phyloP scores from a whole-genome alignment of 371 early-diverging fungal species.

The Rhizopus arrhizus region DNA sequence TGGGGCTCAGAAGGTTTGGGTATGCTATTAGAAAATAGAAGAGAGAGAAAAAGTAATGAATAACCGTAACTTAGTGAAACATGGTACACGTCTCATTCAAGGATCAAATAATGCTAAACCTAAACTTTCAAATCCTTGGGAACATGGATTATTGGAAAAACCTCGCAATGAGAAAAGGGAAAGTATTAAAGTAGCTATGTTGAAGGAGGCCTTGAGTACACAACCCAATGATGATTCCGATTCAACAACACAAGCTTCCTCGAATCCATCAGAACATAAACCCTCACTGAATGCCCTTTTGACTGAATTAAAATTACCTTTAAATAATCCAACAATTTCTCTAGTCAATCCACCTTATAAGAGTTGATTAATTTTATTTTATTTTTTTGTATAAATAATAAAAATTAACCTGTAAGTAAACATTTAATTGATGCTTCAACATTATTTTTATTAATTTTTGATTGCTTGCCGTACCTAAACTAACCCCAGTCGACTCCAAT shows the following conservation, averaged over 20 bases:
- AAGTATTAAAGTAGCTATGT: constrained; percentile 45
- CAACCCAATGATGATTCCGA: constrained; percentile 17
- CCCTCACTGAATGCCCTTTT: constrained; percentile 17
- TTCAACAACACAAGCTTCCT: constrained; percentile 23
- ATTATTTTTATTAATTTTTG: no score
- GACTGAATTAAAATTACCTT: constrained; percentile 11
- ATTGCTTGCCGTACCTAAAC: no score
- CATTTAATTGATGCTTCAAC: no score
- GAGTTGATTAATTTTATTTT: background rate
- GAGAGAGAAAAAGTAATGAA: no score
- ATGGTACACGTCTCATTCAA: constrained; percentile 11
- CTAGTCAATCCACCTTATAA: constrained; percentile 33
- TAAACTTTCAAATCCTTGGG: constrained; percentile 24
- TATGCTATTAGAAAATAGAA: no score
- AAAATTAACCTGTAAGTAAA: no score
- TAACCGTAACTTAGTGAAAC: constrained; percentile 8
- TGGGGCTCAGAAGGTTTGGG: background rate
- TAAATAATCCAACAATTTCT: constrained; percentile 6
- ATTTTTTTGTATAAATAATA: no score
- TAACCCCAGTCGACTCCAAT: background rate
- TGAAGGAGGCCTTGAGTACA: constrained; percentile 41
- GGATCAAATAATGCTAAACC: constrained; percentile 17
- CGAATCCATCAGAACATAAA: background rate
- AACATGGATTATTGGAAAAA: background rate
- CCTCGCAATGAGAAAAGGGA: background rate